These are phyloP conservation scores for Kalanchoe fedtschenkoi DNA, from an alignment of 164 flowering plant genomes.

Conservation along the genomic window DNA sequence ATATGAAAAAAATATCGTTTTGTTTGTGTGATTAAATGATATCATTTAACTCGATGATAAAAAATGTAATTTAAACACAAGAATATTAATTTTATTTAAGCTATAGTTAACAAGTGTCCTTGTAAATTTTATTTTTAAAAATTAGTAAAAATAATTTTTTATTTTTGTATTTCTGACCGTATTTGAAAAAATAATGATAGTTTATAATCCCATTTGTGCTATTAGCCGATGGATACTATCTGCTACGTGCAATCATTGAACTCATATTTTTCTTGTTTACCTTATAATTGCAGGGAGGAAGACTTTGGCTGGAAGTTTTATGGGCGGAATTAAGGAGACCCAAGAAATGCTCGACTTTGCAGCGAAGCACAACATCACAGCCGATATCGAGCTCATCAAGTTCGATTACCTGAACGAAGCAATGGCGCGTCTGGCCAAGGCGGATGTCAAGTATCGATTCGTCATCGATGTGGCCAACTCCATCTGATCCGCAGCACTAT, in stretches of 20 bases:
- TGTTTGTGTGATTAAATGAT: too few relatives aligned
- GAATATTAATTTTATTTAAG: too few relatives aligned
- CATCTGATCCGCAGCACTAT: neutral
- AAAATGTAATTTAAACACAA: too few relatives aligned
- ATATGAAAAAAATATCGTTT: too few relatives aligned
- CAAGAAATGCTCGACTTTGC: constrained; percentile 60
- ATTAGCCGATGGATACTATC: neutral
- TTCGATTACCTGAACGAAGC: constrained; percentile 43
- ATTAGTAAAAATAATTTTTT: too few relatives aligned
- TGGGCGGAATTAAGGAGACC: constrained; percentile 55
- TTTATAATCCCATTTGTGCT: too few relatives aligned
- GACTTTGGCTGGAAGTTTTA: constrained; percentile 27
- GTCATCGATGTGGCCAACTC: constrained; percentile 20
- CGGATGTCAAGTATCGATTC: constrained; percentile 42
- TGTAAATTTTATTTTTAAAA: too few relatives aligned
- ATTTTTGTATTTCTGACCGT: neutral
- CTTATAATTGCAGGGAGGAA: constrained; percentile 39
- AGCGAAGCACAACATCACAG: constrained; percentile 31
- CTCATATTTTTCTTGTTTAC: neutral
- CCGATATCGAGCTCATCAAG: constrained; percentile 41
- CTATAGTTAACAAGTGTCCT: too few relatives aligned
- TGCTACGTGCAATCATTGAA: neutral
- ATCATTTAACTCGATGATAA: too few relatives aligned
- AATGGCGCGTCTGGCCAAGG: constrained; percentile 33
- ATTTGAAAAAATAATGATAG: too few relatives aligned